phyloP scores from a whole-genome alignment of 305 asterid species.

The Rubia tinctorum region DNA sequence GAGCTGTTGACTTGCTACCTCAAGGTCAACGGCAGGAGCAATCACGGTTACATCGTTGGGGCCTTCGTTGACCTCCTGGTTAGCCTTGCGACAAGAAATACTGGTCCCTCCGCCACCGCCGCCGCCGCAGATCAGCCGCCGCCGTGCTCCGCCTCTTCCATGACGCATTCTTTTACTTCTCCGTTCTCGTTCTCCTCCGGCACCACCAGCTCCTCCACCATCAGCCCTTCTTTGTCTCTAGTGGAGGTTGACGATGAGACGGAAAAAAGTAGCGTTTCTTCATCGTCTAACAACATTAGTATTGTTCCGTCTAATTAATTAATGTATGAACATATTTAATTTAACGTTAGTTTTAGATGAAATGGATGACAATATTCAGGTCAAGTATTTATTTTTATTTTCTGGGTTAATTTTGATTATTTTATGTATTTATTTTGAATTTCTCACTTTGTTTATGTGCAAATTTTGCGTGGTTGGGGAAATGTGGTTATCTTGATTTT shows the following conservation, averaged over 20 bases:
- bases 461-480: neutral
- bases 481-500: neutral
- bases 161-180: slow-evolving; percentile 60
- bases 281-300: slow-evolving; percentile 5
- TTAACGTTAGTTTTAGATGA: neutral
- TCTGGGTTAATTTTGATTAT: neutral
- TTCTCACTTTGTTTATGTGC: neutral
- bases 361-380: neutral
- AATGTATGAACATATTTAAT: neutral
- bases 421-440: neutral
- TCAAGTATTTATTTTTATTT: too few species aligned
- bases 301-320: slow-evolving; percentile 7
- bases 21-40: slow-evolving; percentile 36
- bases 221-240: slow-evolving; percentile 43
- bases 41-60: slow-evolving; percentile 56
- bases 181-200: slow-evolving; percentile 56
- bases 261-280: slow-evolving; percentile 27
- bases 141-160: slow-evolving; percentile 41
- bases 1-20: slow-evolving; percentile 55
- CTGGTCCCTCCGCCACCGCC: neutral
- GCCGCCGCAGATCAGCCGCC: slow-evolving; percentile 24
- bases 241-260: slow-evolving; percentile 41
- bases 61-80: slow-evolving; percentile 63
- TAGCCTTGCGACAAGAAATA: slow-evolving; percentile 17
- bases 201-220: slow-evolving; percentile 26